A percentile compares a stretch with the other conserved stretches of the same genome.
phyloP scores from a whole-genome alignment of 2,329 filamentous ascomycete species.

The Macrophomina tecta region DNA sequence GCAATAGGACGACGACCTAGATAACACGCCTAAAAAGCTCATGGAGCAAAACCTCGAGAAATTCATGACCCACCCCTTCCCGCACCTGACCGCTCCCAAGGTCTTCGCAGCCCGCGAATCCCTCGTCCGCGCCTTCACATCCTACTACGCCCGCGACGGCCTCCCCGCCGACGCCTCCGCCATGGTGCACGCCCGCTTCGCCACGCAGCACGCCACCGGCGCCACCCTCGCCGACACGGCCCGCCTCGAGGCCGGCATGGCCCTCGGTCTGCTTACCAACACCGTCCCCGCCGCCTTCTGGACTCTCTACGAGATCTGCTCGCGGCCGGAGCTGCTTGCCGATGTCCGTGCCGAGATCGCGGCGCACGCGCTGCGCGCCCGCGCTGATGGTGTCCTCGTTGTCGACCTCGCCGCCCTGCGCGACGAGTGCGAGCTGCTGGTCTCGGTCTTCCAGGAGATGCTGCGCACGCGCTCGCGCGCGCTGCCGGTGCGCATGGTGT shows the following conservation, averaged over 20 bases:
- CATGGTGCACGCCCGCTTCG: constrained; percentile 46
- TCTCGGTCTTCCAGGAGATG: constrained; percentile 51
- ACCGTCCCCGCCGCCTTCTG: constrained; percentile 50
- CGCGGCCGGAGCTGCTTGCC: constrained; percentile 38
- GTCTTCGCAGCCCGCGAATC: constrained; percentile 41
- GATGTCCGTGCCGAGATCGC: constrained; percentile 43
- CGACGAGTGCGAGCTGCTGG: constrained; percentile 46
- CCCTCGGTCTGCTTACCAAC: constrained; percentile 51
- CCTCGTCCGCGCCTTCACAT: constrained; percentile 44
- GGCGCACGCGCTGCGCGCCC: neutral
- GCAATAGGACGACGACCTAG: constrained; percentile 28
- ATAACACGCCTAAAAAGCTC: neutral
- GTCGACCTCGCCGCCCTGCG: constrained; percentile 45
- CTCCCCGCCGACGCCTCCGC: constrained; percentile 48
- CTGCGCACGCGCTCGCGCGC: constrained; percentile 49
- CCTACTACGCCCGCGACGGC: constrained; percentile 47
- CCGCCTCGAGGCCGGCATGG: constrained; percentile 50
- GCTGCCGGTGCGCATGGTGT: constrained; percentile 45
- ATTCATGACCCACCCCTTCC: constrained; percentile 35
- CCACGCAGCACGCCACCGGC: constrained; percentile 39
- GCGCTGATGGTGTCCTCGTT: constrained; percentile 28
- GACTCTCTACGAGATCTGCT: constrained; percentile 48
- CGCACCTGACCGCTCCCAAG: constrained; percentile 41
- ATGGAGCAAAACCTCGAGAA: constrained; percentile 38
- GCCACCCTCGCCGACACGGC: constrained; percentile 47